A percentile compares a stretch with the other conserved stretches of the same genome.
These are phyloP conservation scores for Lachancea kluyveri DNA, from an alignment of 805 yeast species.

Conservation along the genomic window DNA sequence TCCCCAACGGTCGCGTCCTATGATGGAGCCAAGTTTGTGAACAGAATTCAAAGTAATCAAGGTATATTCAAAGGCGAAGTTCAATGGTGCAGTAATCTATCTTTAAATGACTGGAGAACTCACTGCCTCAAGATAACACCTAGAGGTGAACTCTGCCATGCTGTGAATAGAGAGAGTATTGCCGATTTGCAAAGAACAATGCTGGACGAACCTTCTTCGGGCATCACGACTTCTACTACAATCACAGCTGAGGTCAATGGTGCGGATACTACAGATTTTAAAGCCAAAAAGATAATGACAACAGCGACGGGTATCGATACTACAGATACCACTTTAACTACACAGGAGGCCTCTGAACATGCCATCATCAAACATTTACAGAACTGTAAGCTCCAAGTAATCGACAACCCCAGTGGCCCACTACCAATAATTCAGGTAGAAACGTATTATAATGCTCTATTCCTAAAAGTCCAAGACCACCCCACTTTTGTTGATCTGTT, in stretches of 20 bases:
- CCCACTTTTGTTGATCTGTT: conserved; percentile 37
- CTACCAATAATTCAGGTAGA: conserved; percentile 17
- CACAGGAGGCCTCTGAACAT: conserved; percentile 7
- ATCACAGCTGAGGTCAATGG: not conserved
- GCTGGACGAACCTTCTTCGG: not conserved
- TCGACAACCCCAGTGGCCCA: conserved; percentile 7
- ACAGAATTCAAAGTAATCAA: conserved; percentile 7
- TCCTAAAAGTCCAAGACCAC: conserved; percentile 16
- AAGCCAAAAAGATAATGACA: not conserved
- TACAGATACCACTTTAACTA: conserved; percentile 2
- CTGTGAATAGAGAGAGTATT: conserved; percentile 9
- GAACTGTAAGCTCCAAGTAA: conserved; percentile 17
- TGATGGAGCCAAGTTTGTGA: no score
- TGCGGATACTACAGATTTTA: not conserved
- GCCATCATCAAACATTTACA: conserved; percentile 22
- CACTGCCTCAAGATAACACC: conserved; percentile 15
- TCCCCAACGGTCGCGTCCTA: no score
- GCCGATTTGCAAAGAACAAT: conserved; percentile 4
- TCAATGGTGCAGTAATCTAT: conserved; percentile 19
- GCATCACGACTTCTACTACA: not conserved
- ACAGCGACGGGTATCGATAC: no score
- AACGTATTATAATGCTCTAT: conserved; percentile 9
- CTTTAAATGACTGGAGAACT: conserved; percentile 20
- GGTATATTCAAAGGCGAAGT: conserved; percentile 22
- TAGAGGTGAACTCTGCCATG: conserved; percentile 15